These are phyloP conservation scores for Zarea fungicola DNA, from an alignment of 2,329 filamentous ascomycete species.

Conservation along the genomic window DNA sequence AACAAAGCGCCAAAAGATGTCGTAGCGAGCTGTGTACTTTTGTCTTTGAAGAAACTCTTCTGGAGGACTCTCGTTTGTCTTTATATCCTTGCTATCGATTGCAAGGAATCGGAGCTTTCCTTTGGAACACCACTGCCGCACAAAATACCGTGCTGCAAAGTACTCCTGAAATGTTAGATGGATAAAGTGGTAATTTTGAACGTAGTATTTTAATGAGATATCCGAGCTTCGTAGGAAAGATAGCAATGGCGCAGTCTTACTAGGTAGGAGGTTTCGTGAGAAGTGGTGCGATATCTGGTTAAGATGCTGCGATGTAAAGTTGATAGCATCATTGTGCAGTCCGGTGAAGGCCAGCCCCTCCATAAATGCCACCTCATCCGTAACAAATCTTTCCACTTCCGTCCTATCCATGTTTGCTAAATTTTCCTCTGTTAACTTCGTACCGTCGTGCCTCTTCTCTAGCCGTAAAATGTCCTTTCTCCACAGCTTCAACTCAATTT, in stretches of 20 bases:
- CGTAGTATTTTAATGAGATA: constrained; percentile 13
- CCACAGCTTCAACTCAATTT: constrained; percentile 31
- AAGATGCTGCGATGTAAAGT: constrained; percentile 24
- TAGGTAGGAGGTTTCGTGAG: constrained; percentile 11
- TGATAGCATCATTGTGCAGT: constrained; percentile 26
- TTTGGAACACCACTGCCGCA: constrained; percentile 24
- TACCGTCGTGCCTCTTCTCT: constrained; percentile 17
- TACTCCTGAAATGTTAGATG: too few species aligned
- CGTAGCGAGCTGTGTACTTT: constrained; percentile 35
- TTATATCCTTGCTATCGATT: constrained; percentile 7
- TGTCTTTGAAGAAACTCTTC: constrained; percentile 25
- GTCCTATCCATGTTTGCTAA: constrained; percentile 11
- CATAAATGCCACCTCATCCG: constrained; percentile 21
- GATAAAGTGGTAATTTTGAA: constrained; percentile 33
- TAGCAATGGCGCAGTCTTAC: constrained; percentile 19
- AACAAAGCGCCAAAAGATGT: constrained; percentile 38
- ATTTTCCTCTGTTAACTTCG: constrained; percentile 4
- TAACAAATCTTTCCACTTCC: constrained; percentile 15
- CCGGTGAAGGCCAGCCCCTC: constrained; percentile 33
- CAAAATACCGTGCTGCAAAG: too few species aligned
- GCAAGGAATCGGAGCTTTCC: constrained; percentile 16
- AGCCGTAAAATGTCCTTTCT: constrained; percentile 31
- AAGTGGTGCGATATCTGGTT: constrained; percentile 17
- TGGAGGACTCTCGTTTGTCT: constrained; percentile 8
- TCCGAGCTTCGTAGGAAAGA: constrained; percentile 35